Percentiles rank a stretch among this genome's conserved stretches.
These are phyloP conservation scores for Lepiota venenata DNA, from an alignment of 768 basidiomycete genomes.

Conservation along the genomic window DNA sequence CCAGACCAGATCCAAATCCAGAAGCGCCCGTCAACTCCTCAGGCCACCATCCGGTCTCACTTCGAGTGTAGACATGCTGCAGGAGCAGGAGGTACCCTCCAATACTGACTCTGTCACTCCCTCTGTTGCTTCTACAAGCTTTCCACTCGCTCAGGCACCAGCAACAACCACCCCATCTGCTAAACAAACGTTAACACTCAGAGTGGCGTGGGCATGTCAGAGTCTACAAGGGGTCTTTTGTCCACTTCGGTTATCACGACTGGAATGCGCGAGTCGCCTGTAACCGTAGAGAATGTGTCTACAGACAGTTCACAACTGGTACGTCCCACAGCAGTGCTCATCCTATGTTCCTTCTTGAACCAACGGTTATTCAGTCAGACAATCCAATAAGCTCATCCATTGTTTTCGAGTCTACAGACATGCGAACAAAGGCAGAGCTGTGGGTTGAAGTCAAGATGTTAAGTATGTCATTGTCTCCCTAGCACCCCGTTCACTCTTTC, in stretches of 20 bases:
- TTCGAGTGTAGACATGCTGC: conserved; percentile 34
- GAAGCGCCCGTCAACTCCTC: conserved; percentile 6
- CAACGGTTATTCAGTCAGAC: conserved; percentile 24
- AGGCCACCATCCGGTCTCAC: conserved; percentile 19
- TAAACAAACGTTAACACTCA: neutral
- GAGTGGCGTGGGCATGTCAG: neutral
- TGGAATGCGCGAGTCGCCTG: neutral
- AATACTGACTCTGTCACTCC: conserved; percentile 30
- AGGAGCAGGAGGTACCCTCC: conserved; percentile 33
- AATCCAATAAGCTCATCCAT: conserved; percentile 20
- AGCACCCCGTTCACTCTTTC: neutral
- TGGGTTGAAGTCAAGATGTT: conserved; percentile 95
- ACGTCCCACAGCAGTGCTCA: neutral
- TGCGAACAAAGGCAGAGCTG: conserved; percentile 70
- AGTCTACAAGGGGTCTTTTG: neutral
- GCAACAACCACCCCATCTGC: conserved; percentile 5
- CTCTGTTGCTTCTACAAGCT: conserved; percentile 5
- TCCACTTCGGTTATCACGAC: neutral
- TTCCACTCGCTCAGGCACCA: neutral
- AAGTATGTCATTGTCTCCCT: conserved; percentile 39
- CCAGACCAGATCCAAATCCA: conserved; percentile 27
- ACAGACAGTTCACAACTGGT: conserved; percentile 4
- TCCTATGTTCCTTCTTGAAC: too few relatives aligned
- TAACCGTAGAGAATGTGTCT: neutral
- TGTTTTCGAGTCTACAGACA: conserved; percentile 27